phyloP scores from a whole-genome alignment of 768 basidiomycete species.

The Rhodotorula taiwanensis region DNA sequence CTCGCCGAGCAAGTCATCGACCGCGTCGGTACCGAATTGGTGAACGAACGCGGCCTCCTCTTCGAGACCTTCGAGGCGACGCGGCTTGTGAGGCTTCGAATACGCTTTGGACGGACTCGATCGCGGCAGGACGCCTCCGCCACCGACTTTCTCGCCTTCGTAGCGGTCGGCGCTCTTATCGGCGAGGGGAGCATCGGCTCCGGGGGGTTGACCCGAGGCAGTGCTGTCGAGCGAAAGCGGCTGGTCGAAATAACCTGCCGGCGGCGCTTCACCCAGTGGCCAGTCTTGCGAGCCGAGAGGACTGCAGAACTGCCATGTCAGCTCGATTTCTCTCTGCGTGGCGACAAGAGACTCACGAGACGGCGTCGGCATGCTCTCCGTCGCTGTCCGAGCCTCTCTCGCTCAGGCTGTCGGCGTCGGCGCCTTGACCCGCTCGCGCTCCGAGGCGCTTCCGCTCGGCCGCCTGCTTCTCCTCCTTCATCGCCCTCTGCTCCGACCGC shows the following conservation, averaged over 20 bases:
- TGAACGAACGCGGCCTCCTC: constrained; percentile 7
- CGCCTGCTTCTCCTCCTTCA: neutral
- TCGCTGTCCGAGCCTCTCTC: neutral
- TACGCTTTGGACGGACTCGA: too few species aligned
- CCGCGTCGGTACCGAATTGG: constrained; percentile 2
- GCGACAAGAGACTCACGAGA: constrained; percentile 12
- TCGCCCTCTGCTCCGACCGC: too few species aligned
- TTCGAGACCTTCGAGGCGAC: constrained; percentile 5
- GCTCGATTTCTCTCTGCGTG: rapidly evolving
- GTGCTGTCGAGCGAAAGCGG: neutral
- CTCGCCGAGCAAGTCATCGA: constrained; percentile 2
- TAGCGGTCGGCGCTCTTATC: neutral
- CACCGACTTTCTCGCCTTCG: neutral
- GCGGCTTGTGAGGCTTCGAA: neutral
- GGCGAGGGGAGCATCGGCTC: too few species aligned
- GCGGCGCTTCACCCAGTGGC: constrained; percentile 2
- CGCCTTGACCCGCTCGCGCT: neutral
- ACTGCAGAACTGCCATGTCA: neutral
- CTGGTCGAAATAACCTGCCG: constrained; percentile 1
- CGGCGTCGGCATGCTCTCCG: neutral
- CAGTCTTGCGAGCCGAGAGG: constrained; percentile 11
- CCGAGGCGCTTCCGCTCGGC: neutral
- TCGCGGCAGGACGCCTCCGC: neutral
- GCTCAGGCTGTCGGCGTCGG: constrained; percentile 2
- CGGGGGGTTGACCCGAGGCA: neutral